Percentiles rank a stretch among this genome's conserved stretches.
phyloP scores from a whole-genome alignment of 202 grass and related monocot genomes.

The Bolboschoenoplectus hybrid region DNA sequence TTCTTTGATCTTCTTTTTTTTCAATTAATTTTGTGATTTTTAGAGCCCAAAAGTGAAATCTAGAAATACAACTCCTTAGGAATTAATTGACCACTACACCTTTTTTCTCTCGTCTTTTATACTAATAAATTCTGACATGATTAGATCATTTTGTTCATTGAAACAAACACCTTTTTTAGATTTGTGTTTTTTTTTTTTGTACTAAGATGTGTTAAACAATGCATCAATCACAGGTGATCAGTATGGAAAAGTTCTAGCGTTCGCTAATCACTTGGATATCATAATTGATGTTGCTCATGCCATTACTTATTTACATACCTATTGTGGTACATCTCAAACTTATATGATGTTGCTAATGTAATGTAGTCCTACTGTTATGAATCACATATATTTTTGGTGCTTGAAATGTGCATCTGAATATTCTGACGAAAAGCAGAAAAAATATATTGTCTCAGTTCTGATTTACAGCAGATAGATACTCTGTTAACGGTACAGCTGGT shows the following conservation, averaged over 20 bases:
- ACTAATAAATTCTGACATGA: neutral
- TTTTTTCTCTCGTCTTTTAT: neutral
- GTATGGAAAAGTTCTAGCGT: constrained; percentile 57
- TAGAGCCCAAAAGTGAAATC: neutral
- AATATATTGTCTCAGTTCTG: neutral
- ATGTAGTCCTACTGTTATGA: neutral
- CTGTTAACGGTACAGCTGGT: neutral
- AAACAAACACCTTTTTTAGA: neutral
- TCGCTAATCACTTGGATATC: constrained; percentile 66
- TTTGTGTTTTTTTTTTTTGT: constrained; percentile 18
- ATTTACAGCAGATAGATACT: neutral
- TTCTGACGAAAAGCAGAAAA: neutral
- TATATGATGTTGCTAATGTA: neutral
- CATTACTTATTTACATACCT: constrained; percentile 86
- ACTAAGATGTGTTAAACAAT: neutral
- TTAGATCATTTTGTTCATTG: neutral
- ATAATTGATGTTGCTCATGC: constrained; percentile 92
- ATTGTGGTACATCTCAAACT: constrained; percentile 56
- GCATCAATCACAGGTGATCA: constrained; percentile 49
- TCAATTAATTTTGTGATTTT: neutral
- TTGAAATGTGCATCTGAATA: neutral
- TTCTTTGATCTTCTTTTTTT: neutral
- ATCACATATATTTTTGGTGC: neutral
- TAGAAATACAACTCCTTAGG: neutral
- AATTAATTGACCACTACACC: neutral